Percentiles rank a stretch among this genome's conserved stretches.
phyloP scores from a whole-genome alignment of 179 eudicot species.

The Beta corolliflora region DNA sequence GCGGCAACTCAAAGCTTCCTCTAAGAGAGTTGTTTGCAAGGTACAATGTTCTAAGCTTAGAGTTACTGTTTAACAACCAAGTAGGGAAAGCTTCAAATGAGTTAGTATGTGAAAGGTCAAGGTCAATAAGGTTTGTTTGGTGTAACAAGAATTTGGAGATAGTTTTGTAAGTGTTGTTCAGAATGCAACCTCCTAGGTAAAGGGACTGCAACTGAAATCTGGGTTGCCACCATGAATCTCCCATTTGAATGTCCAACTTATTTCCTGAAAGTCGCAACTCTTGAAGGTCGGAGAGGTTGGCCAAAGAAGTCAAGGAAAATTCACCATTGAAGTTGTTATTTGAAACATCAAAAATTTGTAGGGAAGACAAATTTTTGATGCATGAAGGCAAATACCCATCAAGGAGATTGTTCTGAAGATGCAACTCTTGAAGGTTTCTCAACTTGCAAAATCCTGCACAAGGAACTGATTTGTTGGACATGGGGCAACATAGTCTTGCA shows the following conservation, averaged over 20 bases:
- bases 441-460: neutral
- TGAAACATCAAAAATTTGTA: constrained; percentile 12
- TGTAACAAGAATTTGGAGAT: neutral
- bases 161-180: neutral
- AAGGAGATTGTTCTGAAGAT: neutral
- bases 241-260: neutral
- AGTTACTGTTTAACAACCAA: constrained; percentile 5
- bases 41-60: neutral
- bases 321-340: constrained; percentile 10
- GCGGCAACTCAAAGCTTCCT: neutral
- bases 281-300: constrained; percentile 14
- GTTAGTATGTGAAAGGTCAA: constrained; percentile 5
- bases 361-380: neutral
- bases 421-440: constrained; percentile 3
- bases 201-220: neutral
- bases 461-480: neutral
- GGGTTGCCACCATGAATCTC: constrained; percentile 6
- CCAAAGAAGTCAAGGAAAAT: constrained; percentile 6
- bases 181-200: neutral
- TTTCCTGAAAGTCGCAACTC: constrained; percentile 17
- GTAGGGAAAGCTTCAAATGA: neutral
- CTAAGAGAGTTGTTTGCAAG: neutral
- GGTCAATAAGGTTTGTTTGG: neutral
- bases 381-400: neutral
- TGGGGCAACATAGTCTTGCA: too few species aligned